These are phyloP conservation scores for Platanthera guangdongensis DNA, from an alignment of 106 monocot species.

Conservation along the genomic window DNA sequence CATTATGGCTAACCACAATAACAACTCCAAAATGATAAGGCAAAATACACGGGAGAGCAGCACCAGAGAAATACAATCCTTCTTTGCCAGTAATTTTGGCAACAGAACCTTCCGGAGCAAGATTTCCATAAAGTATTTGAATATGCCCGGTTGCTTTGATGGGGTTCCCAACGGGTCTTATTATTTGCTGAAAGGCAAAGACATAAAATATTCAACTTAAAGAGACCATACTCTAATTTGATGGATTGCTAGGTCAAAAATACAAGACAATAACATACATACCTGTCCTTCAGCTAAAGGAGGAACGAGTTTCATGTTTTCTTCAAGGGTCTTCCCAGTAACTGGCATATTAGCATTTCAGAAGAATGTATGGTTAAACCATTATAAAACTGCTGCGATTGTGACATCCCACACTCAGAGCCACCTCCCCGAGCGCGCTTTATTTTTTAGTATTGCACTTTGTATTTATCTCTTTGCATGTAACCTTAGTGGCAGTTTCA, in stretches of 20 bases:
- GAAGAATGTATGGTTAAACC: not conserved
- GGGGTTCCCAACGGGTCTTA: conserved; percentile 67
- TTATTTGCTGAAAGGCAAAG: conserved; percentile 65
- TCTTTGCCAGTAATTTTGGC: conserved; percentile 99
- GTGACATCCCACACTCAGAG: too few species aligned
- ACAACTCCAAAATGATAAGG: not conserved
- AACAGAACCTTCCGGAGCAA: conserved; percentile 95
- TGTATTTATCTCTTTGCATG: too few species aligned
- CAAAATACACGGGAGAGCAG: not conserved
- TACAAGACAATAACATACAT: conserved; percentile 7
- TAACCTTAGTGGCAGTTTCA: too few species aligned
- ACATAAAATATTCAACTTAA: not conserved
- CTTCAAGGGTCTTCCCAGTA: conserved; percentile 85
- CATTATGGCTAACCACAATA: not conserved
- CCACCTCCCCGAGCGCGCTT: too few species aligned
- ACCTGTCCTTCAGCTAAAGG: conserved; percentile 83
- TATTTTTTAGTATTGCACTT: too few species aligned
- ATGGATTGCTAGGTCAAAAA: not conserved
- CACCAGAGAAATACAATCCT: conserved; percentile 90
- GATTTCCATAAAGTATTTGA: conserved; percentile 91
- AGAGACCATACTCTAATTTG: not conserved
- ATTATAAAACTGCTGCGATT: too few species aligned
- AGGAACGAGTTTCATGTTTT: conserved; percentile 82
- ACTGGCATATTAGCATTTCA: conserved; percentile 36
- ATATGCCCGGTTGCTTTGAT: conserved; percentile 93